Evolutionary conservation across 805 yeast genomes (phyloP).

Genomic region (Candida ortonii): DNA sequence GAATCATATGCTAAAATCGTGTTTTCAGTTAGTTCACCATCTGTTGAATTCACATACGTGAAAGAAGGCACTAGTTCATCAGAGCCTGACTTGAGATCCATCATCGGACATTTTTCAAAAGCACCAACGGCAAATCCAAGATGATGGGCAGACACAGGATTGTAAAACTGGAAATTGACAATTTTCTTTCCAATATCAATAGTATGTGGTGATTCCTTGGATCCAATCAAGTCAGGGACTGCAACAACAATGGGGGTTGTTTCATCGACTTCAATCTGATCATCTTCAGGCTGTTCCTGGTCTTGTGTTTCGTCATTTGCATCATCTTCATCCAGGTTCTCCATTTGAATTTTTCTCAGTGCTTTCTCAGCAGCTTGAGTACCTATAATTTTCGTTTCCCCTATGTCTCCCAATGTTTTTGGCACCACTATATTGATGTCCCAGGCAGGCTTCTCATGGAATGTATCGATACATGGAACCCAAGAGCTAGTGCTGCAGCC

Average conservation of each 20-base stretch:
- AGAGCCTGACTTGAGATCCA: conserved; percentile 38
- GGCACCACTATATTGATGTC: conserved; percentile 85
- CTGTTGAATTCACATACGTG: conserved; percentile 33
- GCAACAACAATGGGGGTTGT: conserved; percentile 56
- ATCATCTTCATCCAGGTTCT: conserved; percentile 36
- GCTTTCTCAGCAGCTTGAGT: conserved; percentile 34
- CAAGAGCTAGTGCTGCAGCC: conserved; percentile 89
- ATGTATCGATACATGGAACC: conserved; percentile 93
- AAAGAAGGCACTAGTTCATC: conserved; percentile 25
- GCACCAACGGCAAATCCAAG: conserved; percentile 94
- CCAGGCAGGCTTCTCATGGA: conserved; percentile 91
- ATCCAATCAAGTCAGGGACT: conserved; percentile 66
- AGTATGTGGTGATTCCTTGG: conserved; percentile 72
- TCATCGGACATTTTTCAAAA: conserved; percentile 60
- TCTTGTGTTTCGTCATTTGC: conserved; percentile 24
- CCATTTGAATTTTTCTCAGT: conserved; percentile 25
- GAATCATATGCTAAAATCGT: conserved; percentile 14
- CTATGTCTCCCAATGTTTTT: conserved; percentile 71
- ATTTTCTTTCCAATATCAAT: conserved; percentile 71
- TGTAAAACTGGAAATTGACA: conserved; percentile 72
- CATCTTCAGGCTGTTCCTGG: conserved; percentile 39
- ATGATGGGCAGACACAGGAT: conserved; percentile 91
- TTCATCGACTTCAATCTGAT: conserved; percentile 45
- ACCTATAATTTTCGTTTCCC: conserved; percentile 43
- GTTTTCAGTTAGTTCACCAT: conserved; percentile 31